Percentiles rank a stretch among this genome's conserved stretches.
Evolutionary conservation across 805 yeast species (phyloP).

Genomic region (Candida coquimbonensis): DNA sequence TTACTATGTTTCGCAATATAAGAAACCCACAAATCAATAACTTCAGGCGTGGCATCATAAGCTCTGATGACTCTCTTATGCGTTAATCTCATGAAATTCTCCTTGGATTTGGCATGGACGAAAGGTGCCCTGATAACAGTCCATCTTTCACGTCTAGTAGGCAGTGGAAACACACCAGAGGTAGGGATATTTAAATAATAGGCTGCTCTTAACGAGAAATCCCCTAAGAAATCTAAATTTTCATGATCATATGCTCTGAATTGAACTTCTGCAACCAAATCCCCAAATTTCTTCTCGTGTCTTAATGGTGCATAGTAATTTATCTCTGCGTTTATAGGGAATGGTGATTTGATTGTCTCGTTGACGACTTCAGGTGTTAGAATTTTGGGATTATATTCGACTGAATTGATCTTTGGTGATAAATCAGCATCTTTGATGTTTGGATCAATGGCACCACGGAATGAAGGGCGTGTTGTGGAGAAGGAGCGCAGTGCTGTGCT

Average conservation of each 20-base stretch:
- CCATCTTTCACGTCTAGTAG: constrained; percentile 77
- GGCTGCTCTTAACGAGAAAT: constrained; percentile 86
- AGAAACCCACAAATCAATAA: constrained; percentile 74
- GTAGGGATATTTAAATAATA: constrained; percentile 86
- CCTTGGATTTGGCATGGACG: constrained; percentile 89
- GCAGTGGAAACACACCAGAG: constrained; percentile 61
- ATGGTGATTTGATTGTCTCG: constrained; percentile 41
- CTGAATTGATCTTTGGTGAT: constrained; percentile 6
- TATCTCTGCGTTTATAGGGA: constrained; percentile 81
- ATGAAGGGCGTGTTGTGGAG: constrained; percentile 4
- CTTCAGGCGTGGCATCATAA: constrained; percentile 82
- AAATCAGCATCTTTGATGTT: not conserved
- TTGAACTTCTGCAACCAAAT: constrained; percentile 69
- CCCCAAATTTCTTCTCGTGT: constrained; percentile 60
- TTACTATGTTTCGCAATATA: constrained; percentile 69
- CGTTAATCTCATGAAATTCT: constrained; percentile 87
- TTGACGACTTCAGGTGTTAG: constrained; percentile 27
- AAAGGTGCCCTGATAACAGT: constrained; percentile 92
- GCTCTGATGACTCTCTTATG: constrained; percentile 66
- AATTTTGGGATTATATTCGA: constrained; percentile 31
- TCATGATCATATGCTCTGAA: constrained; percentile 66
- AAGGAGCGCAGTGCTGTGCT: constrained; percentile 7
- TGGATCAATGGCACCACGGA: constrained; percentile 11
- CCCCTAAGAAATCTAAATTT: constrained; percentile 67
- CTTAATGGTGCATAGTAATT: constrained; percentile 75